Evolutionary conservation across 75 land plant species (phyloP).

Genomic region (Isoetes taiwanensis): DNA sequence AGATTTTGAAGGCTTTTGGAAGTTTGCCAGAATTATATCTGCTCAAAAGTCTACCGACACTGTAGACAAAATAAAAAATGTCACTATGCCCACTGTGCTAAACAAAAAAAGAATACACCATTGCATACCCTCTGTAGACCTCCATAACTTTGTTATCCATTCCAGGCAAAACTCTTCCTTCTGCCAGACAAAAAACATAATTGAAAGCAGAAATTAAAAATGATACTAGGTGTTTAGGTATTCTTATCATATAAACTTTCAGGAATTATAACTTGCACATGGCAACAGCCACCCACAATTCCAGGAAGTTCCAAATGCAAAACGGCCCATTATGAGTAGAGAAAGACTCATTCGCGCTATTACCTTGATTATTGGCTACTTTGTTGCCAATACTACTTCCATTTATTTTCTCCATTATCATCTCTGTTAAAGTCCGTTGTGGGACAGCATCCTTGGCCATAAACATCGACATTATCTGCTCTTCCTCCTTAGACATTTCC

Average conservation of each 20-base stretch:
- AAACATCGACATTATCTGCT: slow-evolving; percentile 57
- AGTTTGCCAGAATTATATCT: slow-evolving; percentile 75
- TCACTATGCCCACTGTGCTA: too few species aligned
- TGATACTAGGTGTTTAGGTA: too few species aligned
- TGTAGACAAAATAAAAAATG: too few species aligned
- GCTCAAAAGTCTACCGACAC: slow-evolving; percentile 69
- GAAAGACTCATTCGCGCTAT: slow-evolving; percentile 35
- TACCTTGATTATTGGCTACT: too few species aligned
- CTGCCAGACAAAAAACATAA: slow-evolving; percentile 18
- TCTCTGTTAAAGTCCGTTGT: slow-evolving; percentile 64
- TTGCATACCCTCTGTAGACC: slow-evolving; percentile 60
- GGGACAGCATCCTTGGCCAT: slow-evolving; percentile 52
- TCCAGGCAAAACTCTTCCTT: slow-evolving; percentile 42
- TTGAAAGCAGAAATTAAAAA: not conserved
- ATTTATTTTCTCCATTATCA: slow-evolving; percentile 56
- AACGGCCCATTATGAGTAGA: not conserved
- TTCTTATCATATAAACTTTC: too few species aligned
- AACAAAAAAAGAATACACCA: too few species aligned
- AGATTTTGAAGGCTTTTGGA: slow-evolving; percentile 75
- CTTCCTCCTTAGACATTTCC: slow-evolving; percentile 81
- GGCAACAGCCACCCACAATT: not conserved
- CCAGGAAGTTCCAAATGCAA: not conserved
- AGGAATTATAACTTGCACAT: not conserved
- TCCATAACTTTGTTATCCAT: slow-evolving; percentile 53
- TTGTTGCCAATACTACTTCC: too few species aligned